Evolutionary conservation across 495 filamentous ascomycete genomes (phyloP).

Genomic region (Durotheca rogersii): DNA sequence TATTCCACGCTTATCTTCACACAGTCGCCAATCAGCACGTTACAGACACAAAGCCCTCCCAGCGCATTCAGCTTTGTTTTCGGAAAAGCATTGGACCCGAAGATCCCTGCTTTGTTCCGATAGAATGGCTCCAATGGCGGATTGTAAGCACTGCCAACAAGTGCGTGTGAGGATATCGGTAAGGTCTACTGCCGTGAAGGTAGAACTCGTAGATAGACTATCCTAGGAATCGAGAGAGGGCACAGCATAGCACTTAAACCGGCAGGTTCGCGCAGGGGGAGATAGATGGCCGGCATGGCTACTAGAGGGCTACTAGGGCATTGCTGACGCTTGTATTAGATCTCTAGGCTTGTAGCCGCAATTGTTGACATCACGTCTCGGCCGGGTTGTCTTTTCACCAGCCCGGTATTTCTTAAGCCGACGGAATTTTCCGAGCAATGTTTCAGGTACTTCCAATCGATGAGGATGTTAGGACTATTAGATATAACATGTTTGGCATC

Average conservation of each 20-base stretch:
- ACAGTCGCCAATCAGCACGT: conserved; percentile 1
- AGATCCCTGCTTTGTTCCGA: conserved; percentile 10
- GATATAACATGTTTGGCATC: conserved; percentile 5
- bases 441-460: conserved; percentile 1
- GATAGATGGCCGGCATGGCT: no score
- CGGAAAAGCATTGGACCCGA: conserved; percentile 12
- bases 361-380: background rate
- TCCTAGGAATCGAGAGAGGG: no score
- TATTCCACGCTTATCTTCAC: background rate
- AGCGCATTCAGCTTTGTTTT: conserved; percentile 20
- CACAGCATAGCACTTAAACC: no score
- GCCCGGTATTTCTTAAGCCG: background rate
- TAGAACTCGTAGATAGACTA: no score
- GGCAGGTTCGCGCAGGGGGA: no score
- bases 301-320: no score
- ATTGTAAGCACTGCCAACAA: conserved; percentile 8
- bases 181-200: no score
- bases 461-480: conserved; percentile 18
- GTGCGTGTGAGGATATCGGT: no score
- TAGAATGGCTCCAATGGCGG: conserved; percentile 2
- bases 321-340: background rate
- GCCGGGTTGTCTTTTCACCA: background rate
- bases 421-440: conserved; percentile 12
- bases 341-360: background rate
- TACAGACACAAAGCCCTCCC: conserved; percentile 5